Evolutionary conservation across 441 rosid genomes (phyloP).

Genomic region (Raphanus hybrid): DNA sequence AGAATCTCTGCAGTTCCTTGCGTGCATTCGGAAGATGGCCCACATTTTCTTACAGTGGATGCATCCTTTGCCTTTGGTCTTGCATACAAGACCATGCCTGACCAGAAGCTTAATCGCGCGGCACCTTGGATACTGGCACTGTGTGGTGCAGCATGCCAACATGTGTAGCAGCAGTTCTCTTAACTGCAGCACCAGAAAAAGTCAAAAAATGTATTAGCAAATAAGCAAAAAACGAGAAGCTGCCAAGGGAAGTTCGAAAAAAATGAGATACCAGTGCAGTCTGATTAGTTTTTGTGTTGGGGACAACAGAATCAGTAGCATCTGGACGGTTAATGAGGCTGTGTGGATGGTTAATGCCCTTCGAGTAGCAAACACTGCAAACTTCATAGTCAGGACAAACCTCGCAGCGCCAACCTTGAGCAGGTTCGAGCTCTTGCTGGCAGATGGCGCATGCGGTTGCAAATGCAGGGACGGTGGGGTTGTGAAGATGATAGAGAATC

Average conservation of each 20-base stretch:
- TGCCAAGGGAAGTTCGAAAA: not conserved
- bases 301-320: conserved; percentile 84
- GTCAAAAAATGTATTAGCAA: conserved; percentile 23
- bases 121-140: conserved; percentile 94
- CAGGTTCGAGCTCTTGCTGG: conserved; percentile 90
- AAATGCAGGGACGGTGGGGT: conserved; percentile 98
- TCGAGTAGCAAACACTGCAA: conserved; percentile 84
- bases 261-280: conserved; percentile 64
- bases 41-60: conserved; percentile 89
- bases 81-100: conserved; percentile 89
- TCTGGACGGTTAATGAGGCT: conserved; percentile 84
- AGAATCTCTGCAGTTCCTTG: conserved; percentile 94
- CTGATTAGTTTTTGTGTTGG: conserved; percentile 88
- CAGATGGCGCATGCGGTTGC: conserved; percentile 85
- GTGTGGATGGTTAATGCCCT: conserved; percentile 94
- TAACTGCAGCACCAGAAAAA: conserved; percentile 63
- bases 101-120: conserved; percentile 80
- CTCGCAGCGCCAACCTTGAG: conserved; percentile 99
- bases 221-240: conserved; percentile 12
- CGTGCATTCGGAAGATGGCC: conserved; percentile 90
- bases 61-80: conserved; percentile 69
- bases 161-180: conserved; percentile 95
- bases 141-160: conserved; percentile 67
- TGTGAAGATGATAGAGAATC: conserved; percentile 47
- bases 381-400: conserved; percentile 95